Conservation (phyloP, 352 stramenopile genomes). For the Phytopythium montanum region DNA sequence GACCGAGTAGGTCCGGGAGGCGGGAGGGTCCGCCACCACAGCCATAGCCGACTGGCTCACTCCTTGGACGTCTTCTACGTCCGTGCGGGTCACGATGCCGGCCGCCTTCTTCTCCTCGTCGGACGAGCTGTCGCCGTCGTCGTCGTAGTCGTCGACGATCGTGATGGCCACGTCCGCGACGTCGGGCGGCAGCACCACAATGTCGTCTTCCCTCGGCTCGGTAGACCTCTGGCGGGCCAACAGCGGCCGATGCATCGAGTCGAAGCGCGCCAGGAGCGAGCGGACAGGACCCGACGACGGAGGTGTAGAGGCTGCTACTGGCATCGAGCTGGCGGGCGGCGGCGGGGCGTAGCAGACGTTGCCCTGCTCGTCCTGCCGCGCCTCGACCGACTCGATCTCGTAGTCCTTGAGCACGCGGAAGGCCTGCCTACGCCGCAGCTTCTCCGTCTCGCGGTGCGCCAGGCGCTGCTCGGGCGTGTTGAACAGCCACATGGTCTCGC, state of each 20-base stretch:
- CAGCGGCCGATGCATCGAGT: conserved; percentile 30
- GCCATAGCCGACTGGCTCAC: neutral
- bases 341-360: conserved; percentile 6
- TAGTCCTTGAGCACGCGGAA: conserved; percentile 59
- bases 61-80: neutral
- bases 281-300: conserved; percentile 12
- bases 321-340: neutral
- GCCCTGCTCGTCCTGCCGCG: conserved; percentile 5
- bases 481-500: conserved; percentile 51
- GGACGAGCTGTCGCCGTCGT: conserved; percentile 16
- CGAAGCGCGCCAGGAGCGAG: conserved; percentile 9
- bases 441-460: conserved; percentile 45
- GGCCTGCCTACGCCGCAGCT: conserved; percentile 38
- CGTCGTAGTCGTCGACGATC: conserved; percentile 15
- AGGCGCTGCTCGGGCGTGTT: conserved; percentile 51
- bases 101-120: conserved; percentile 19
- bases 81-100: conserved; percentile 12
- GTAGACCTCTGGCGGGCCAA: conserved; percentile 17
- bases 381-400: conserved; percentile 32
- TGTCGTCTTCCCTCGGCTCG: conserved; percentile 24
- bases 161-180: conserved; percentile 7
- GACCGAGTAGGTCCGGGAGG: conserved; percentile 24
- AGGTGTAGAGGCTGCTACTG: neutral
- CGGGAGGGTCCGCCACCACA: neutral
- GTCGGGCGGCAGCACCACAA: conserved; percentile 29